These are phyloP conservation scores for Madurella fahalii DNA, from an alignment of 2,329 filamentous ascomycete genomes.

Conservation along the genomic window DNA sequence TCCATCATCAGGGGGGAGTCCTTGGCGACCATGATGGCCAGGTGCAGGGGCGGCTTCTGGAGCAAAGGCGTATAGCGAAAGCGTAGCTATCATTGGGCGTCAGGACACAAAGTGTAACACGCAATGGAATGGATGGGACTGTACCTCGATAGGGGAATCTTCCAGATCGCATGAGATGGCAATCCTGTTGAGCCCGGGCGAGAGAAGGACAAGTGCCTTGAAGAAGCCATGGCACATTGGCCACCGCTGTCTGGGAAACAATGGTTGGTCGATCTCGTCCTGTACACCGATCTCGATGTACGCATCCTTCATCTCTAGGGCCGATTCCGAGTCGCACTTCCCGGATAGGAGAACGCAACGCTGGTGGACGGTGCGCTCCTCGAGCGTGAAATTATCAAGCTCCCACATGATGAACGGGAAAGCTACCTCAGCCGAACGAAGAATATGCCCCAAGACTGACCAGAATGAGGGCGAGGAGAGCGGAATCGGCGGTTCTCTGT, in stretches of 20 bases:
- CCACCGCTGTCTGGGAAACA: slow-evolving; percentile 21
- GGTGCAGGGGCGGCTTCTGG: slow-evolving; percentile 60
- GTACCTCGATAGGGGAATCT: slow-evolving; percentile 3
- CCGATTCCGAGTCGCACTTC: background rate
- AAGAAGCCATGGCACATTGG: slow-evolving; percentile 19
- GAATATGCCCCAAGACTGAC: too few species aligned
- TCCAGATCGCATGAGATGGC: slow-evolving; percentile 1
- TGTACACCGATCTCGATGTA: slow-evolving; percentile 1
- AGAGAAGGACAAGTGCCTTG: slow-evolving; percentile 22
- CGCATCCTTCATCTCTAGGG: background rate
- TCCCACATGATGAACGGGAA: slow-evolving; percentile 7
- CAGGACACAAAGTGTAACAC: background rate
- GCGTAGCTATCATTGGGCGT: slow-evolving; percentile 1
- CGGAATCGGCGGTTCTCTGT: too few species aligned
- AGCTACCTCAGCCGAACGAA: too few species aligned
- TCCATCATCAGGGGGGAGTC: slow-evolving; percentile 68
- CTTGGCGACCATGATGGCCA: slow-evolving; percentile 65
- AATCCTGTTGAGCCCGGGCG: slow-evolving; percentile 16
- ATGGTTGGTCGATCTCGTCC: background rate
- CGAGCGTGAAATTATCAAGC: slow-evolving; percentile 7
- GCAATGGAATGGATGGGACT: background rate
- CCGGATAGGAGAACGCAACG: slow-evolving; percentile 16
- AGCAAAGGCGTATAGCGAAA: slow-evolving; percentile 51
- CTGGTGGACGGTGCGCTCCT: slow-evolving; percentile 12
- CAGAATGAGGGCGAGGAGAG: too few species aligned